Evolutionary conservation across 1,284 basidiomycete genomes (phyloP), one percentile per base, ranked within the genome.

Genomic region (Ustilago lituana): DNA sequence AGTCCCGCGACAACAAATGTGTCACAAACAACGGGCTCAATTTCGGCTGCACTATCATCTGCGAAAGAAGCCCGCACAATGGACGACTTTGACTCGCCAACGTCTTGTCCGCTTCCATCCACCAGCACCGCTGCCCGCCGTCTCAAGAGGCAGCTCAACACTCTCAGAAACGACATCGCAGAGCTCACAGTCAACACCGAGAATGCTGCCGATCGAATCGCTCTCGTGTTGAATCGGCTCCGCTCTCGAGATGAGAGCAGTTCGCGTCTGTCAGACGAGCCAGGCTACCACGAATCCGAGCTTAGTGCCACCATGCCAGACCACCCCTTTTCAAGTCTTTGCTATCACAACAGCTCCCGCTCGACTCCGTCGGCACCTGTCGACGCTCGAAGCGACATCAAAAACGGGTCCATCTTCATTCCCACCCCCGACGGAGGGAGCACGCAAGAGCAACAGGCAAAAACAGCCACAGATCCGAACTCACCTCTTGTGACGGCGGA

Each of bases 201-300:
- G 35, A 37, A 22, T 5, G 57, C 57, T 6, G 50, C 57, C 20
- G 32, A 53, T 12, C 39, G 57, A 20, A 48, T 48, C 35, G 50
- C 57, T 1, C 17, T 11, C 1, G 27, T 48, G 3, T 32, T 60
- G 33, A 24, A 35, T 11, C 50, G 29, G 17, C 26, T 38, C 17
- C 50, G 29, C 11, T 47, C 44, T 20, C 31, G 26, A 31, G 26
- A 40, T 26, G 36, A 48, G 23, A 22, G 7, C 4, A 11, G 19
- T 9, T 2, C n/a, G 9, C 1, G 15, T 26, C 11, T 4, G 15
- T 36, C 43, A 20, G 17, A 29, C 22, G 49, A 47, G 9, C 15
- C 33, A 10, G 19, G 15, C 14, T 58, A 43, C 6, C 43, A 40
- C 24, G 22, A 33, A 14, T 47, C 43, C 10, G 38, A 49, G 4